Conservation (phyloP, 139 green algal species). For the Volvox africanus region DNA sequence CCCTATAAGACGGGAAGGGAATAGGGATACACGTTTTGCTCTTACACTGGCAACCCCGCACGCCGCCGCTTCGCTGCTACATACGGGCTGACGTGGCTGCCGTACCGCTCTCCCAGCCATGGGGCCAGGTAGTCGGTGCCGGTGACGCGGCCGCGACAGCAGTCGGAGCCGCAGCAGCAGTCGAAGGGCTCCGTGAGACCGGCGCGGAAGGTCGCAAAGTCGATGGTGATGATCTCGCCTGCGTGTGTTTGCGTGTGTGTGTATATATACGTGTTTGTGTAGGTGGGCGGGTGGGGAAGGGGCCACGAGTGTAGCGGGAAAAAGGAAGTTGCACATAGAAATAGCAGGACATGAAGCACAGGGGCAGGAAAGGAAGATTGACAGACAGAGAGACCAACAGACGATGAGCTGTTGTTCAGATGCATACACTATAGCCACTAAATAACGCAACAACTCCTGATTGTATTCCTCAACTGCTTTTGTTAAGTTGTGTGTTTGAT, state of each 20-base stretch:
- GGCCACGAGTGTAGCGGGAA: neutral
- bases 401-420: too few relatives aligned
- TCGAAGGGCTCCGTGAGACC: conserved; percentile 48
- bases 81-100: conserved; percentile 30
- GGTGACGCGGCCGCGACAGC: conserved; percentile 19
- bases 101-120: conserved; percentile 44
- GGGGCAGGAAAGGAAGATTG: too few relatives aligned
- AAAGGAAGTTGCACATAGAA: neutral
- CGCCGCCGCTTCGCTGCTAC: conserved; percentile 27
- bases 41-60: neutral
- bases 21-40: too few relatives aligned
- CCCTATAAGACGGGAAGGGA: too few relatives aligned
- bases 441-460: too few relatives aligned
- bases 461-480: too few relatives aligned
- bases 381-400: neutral
- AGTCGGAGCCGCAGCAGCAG: conserved; percentile 36
- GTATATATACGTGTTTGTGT: neutral
- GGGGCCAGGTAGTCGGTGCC: conserved; percentile 19
- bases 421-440: too few relatives aligned
- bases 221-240: conserved; percentile 32
- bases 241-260: neutral
- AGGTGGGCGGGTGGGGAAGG: neutral
- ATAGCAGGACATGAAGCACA: too few relatives aligned
- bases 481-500: too few relatives aligned
- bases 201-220: conserved; percentile 40